Evolutionary conservation across 768 basidiomycete species (phyloP).

Genomic region (Cystofilobasidium bisporidii): DNA sequence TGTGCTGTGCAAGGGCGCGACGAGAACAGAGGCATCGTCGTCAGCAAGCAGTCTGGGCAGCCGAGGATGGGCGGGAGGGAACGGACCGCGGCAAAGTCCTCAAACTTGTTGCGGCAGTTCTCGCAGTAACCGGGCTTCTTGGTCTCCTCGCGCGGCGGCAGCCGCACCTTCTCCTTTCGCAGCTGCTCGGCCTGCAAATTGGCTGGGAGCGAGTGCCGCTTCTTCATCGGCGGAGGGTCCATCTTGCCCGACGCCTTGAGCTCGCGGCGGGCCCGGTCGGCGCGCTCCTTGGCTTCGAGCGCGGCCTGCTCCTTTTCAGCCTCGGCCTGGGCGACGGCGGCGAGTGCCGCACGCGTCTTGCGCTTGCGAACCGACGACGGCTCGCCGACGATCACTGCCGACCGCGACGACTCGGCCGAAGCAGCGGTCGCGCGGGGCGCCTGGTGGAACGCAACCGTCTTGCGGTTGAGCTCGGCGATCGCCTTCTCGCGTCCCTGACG

Average conservation of each 20-base stretch:
- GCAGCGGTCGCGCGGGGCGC: slow-evolving; percentile 30
- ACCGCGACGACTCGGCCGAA: neutral
- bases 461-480: slow-evolving; percentile 38
- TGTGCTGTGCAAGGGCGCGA: slow-evolving; percentile 10
- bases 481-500: slow-evolving; percentile 32
- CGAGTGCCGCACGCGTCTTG: slow-evolving; percentile 8
- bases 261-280: slow-evolving; percentile 30
- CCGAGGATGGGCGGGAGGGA: neutral
- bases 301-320: neutral
- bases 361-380: slow-evolving; percentile 3
- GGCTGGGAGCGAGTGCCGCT: slow-evolving; percentile 27
- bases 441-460: slow-evolving; percentile 35
- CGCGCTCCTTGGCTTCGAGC: slow-evolving; percentile 32
- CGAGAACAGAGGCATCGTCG: neutral
- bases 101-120: slow-evolving; percentile 82
- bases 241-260: slow-evolving; percentile 10
- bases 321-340: slow-evolving; percentile 24
- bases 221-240: slow-evolving; percentile 28
- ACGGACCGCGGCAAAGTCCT: slow-evolving; percentile 71
- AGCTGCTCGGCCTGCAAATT: slow-evolving; percentile 6
- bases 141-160: slow-evolving; percentile 54
- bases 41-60: neutral
- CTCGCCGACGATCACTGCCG: neutral
- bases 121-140: slow-evolving; percentile 95
- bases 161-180: slow-evolving; percentile 40